These are phyloP conservation scores for Fusarium sp. DNA, from an alignment of 2,329 filamentous ascomycete genomes.

Conservation along the genomic window DNA sequence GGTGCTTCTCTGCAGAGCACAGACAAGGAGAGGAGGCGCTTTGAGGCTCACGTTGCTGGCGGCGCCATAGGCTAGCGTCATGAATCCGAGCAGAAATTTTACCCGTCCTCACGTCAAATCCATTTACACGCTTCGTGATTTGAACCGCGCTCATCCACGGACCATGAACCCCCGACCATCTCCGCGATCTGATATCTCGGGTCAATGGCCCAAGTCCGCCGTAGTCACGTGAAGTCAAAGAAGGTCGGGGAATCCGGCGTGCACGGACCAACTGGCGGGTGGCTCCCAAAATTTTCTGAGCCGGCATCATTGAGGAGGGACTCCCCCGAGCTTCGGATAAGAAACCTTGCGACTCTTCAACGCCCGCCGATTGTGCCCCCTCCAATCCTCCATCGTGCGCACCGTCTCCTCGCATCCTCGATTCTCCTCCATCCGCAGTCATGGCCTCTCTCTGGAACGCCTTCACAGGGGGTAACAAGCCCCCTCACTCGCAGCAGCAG, in stretches of 20 bases:
- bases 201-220: conserved; percentile 15
- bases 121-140: background rate
- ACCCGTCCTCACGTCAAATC: background rate
- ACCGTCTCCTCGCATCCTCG: conserved; percentile 24
- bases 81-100: background rate
- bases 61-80: background rate
- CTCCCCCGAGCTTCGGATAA: conserved; percentile 42
- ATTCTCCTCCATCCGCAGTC: conserved; percentile 36
- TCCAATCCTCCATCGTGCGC: conserved; percentile 30
- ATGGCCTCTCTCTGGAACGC: conserved; percentile 73
- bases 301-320: conserved; percentile 33
- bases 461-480: conserved; percentile 70
- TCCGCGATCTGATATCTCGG: conserved; percentile 1
- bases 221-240: conserved; percentile 30
- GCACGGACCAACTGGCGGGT: conserved; percentile 44
- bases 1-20: background rate
- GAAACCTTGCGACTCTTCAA: conserved; percentile 41
- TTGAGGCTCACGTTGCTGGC: background rate
- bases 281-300: conserved; percentile 49
- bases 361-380: conserved; percentile 30
- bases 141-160: background rate
- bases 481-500: conserved; percentile 55
- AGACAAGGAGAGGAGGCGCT: background rate
- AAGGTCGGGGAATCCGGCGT: conserved; percentile 25
- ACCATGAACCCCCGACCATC: background rate